Percentiles rank a stretch among this genome's conserved stretches.
These are phyloP conservation scores for Dioscorea alata DNA, from an alignment of 106 monocot genomes.

Conservation along the genomic window DNA sequence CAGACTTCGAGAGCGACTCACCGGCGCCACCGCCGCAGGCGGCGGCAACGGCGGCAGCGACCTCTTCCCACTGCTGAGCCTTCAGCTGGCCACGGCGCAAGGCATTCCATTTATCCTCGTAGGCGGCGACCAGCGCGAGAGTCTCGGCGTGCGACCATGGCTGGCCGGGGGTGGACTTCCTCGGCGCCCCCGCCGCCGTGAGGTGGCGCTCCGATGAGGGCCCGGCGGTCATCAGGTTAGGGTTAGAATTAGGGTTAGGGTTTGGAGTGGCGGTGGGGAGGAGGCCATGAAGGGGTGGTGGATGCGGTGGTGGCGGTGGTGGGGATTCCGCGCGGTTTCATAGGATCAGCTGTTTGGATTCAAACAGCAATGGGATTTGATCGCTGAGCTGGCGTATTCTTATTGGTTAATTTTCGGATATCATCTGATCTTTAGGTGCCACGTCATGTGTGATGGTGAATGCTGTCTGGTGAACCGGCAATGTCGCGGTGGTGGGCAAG, in stretches of 20 bases:
- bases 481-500: not conserved
- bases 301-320: slow-evolving; percentile 3
- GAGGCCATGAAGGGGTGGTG: not conserved
- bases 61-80: slow-evolving; percentile 5
- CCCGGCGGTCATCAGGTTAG: not conserved
- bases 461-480: not conserved
- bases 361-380: no score
- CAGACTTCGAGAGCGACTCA: not conserved
- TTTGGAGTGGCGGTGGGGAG: not conserved
- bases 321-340: not conserved
- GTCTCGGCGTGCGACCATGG: slow-evolving; percentile 5
- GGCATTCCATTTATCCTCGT: not conserved
- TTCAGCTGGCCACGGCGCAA: slow-evolving; percentile 3
- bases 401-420: no score
- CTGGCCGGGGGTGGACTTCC: not conserved
- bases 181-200: not conserved
- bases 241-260: not conserved
- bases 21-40: not conserved
- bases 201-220: no score
- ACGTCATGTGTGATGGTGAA: not conserved
- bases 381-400: no score
- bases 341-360: not conserved
- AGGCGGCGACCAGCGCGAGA: not conserved
- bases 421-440: no score
- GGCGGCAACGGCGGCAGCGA: slow-evolving; percentile 6